Evolutionary conservation across 2,329 filamentous ascomycete species (phyloP).

Genomic region (Cercospora nicotianae): DNA sequence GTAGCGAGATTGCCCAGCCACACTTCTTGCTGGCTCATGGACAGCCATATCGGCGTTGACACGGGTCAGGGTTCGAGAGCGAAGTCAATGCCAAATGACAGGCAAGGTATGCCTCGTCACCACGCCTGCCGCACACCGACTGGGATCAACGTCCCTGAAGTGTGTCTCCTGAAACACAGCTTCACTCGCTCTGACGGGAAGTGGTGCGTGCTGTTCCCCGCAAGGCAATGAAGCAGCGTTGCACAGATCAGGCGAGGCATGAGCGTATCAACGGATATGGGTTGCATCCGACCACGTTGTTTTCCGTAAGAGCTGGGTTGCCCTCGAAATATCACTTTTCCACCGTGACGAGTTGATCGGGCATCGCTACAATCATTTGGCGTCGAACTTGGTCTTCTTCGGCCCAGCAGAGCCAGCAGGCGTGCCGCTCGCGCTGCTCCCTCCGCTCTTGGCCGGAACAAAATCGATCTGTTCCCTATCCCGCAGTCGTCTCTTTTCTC

Average conservation of each 20-base stretch:
- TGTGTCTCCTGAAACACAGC: background rate
- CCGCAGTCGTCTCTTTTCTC: conserved; percentile 43
- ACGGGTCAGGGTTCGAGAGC: background rate
- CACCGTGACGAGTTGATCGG: too few species aligned
- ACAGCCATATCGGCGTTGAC: background rate
- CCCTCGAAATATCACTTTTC: background rate
- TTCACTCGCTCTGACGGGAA: background rate
- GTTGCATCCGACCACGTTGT: background rate
- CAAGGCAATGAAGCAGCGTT: background rate
- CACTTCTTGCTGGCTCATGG: background rate
- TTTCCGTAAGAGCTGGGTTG: background rate
- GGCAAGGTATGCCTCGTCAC: conserved; percentile 4
- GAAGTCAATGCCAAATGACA: conserved; percentile 5
- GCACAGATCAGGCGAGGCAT: background rate
- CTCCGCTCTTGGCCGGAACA: conserved; percentile 29
- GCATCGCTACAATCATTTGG: background rate
- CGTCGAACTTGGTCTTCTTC: conserved; percentile 24
- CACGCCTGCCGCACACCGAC: background rate
- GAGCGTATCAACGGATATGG: background rate
- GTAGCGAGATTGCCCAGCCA: conserved; percentile 12
- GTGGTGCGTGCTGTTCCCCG: background rate
- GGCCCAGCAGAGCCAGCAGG: background rate
- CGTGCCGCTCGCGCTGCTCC: conserved; percentile 11
- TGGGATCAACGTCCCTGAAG: background rate
- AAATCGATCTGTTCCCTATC: conserved; percentile 37